Base-by-base conservation (phyloP, 495 filamentous ascomycete genomes). In the Aspergillus bertholletiae region DNA sequence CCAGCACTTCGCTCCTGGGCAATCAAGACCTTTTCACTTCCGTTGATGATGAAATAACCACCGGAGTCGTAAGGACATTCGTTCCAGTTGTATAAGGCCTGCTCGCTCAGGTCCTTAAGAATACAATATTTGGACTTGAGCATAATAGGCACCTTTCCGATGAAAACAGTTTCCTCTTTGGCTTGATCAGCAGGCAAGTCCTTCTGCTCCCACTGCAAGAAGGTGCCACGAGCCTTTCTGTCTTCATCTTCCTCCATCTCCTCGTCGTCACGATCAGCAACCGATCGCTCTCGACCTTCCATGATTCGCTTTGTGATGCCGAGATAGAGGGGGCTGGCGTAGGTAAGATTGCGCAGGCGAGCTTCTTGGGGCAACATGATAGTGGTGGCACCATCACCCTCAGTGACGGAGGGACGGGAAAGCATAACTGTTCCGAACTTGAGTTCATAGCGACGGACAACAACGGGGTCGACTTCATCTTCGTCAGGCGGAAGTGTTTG, bases 31-130 rank as follows among this genome's bases (percentile, higher is more conserved):
- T 99, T 99, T 69, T 99, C 94, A 67, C 89, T 94, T n/a, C 94
- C 94, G 73, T 97, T 99, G 74, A 99, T 97, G 56, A 99, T 87
- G 69, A 99, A 99, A 61, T 99, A 99, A 53, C 94, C 94, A 46
- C 94, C 94, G 59, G 94, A 93, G 64, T 99, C 94, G 69, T 96
- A 97, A 0, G 95, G 94, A 53, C 94, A 99, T 71, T 99, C 94
- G 64, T 93, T 93, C 71, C 89, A 85, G 11, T 84, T 76, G 63
- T 93, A 96, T 1, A 97, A 79, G 17, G 86, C 83, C 49, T 89
- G 83, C 55, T 97, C 92, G 47, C 80, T 80, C 61, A 92, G 79
- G 53, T 88, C 84, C 61, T 87, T 87, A 57, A 99, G 73, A 48
- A 90, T 87, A 75, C 94, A 99, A 59, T 92, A 89, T 64, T 92